phyloP scores from a whole-genome alignment of 495 filamentous ascomycete species.

The Talaromyces adpressus region DNA sequence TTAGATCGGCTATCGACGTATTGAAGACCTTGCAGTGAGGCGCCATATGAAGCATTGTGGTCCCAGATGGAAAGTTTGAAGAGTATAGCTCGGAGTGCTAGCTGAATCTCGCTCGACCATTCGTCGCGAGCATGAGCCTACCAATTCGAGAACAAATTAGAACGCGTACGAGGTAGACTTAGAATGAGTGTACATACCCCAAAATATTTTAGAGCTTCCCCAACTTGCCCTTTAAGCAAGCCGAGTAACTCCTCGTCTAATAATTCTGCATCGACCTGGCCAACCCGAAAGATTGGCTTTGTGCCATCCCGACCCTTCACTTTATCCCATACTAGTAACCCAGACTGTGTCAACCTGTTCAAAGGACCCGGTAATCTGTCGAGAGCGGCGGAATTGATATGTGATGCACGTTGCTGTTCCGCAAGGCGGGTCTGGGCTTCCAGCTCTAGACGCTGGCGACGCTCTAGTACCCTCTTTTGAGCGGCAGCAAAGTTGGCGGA shows the following conservation, averaged over 20 bases:
- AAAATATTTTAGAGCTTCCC: constrained; percentile 83
- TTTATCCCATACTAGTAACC: constrained; percentile 57
- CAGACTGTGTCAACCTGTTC: constrained; percentile 47
- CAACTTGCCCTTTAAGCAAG: constrained; percentile 78
- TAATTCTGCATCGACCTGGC: constrained; percentile 93
- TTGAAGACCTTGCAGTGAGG: constrained; percentile 80
- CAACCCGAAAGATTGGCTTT: constrained; percentile 81
- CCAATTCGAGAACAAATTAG: background rate
- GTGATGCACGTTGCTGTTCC: constrained; percentile 51
- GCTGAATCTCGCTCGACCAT: constrained; percentile 78
- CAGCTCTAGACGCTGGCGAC: constrained; percentile 64
- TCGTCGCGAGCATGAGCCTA: constrained; percentile 63
- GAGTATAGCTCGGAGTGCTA: constrained; percentile 68
- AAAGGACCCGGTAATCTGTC: constrained; percentile 60
- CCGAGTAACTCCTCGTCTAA: constrained; percentile 89
- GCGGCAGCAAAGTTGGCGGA: constrained; percentile 76
- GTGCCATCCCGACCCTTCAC: constrained; percentile 73
- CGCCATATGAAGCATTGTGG: constrained; percentile 90
- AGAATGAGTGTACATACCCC: constrained; percentile 44
- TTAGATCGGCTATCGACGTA: constrained; percentile 77
- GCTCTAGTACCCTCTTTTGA: constrained; percentile 73
- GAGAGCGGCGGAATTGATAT: constrained; percentile 43
- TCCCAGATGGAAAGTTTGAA: constrained; percentile 98
- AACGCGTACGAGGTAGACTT: background rate
- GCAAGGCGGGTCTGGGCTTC: constrained; percentile 48